A percentile compares a stretch with the other conserved stretches of the same genome.
Conservation (phyloP, 768 basidiomycete species). For the Mycena rosella region DNA sequence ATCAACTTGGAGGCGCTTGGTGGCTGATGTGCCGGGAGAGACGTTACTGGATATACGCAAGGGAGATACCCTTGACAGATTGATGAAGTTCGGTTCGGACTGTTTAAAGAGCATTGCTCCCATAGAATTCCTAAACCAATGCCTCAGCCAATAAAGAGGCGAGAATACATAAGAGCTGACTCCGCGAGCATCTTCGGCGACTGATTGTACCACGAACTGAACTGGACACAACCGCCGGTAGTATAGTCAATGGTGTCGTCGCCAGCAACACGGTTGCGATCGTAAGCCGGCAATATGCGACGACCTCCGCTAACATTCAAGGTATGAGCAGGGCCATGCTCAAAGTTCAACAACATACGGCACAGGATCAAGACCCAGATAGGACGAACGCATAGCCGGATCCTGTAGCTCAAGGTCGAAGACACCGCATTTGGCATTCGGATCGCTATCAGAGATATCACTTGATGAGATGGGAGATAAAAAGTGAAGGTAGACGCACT, state of each 20-base stretch:
- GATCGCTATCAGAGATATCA: no score
- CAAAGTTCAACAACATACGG: no score
- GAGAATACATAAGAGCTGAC: no score
- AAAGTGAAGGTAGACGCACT: no score
- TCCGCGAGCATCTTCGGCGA: background rate
- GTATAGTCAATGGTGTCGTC: background rate
- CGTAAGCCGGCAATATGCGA: background rate
- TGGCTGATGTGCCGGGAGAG: background rate
- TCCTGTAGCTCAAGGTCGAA: background rate
- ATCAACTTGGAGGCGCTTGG: background rate
- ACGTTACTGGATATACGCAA: background rate
- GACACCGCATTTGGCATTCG: background rate
- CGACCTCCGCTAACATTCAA: background rate
- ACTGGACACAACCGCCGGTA: background rate
- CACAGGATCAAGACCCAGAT: background rate
- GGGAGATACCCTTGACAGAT: background rate
- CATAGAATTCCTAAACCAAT: slow-evolving; percentile 10
- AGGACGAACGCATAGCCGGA: background rate
- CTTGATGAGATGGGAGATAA: no score
- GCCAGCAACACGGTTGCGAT: background rate
- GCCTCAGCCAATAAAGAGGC: no score
- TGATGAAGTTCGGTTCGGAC: background rate
- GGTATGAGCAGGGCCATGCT: background rate
- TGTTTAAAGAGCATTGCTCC: background rate
- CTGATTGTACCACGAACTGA: background rate